Base-by-base conservation (phyloP, 208 protist species). In the Porcisia hertigi region DNA sequence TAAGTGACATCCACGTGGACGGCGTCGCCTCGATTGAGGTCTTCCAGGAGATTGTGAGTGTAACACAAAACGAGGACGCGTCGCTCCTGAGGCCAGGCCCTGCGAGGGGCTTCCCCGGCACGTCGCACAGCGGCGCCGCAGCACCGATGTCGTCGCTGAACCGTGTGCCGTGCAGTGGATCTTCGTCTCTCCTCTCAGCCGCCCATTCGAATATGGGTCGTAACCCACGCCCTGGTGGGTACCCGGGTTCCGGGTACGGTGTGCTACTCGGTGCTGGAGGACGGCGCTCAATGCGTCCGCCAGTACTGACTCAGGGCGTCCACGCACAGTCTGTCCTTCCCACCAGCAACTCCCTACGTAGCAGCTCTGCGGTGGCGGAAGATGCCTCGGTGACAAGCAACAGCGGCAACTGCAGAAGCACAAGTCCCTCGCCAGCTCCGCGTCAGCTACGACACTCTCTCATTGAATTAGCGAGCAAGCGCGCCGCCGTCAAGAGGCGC, bases 1-100 rank as follows among this genome's bases (percentile, higher is more conserved):
- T 97, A 53, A 79, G 84, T 59, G 86, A 95, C 80, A 82, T 97
- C 53, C 75, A 80, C 67, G 58, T 97, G 36, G 93, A 97, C 70
- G 93, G 91, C 14, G 88, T 94, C 55, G 87, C 86, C 54, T 92
- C 88, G 34, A 90, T 97, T 43, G 93, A 95, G 73, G 57, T 95
- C 5, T 87, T 93, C n/a, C 89, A 94, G 34, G 92, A 97, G 47
- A 71, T 94, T 45, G 88, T 81, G 52, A 75, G 80, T 69, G 73
- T 60, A 18, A 59, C 52, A 2, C 49, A 20, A 14, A 52, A 47
- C 18, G 75, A 25, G n/a, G 79, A 25, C 16, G 30, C 49, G 23
- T 39, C n/a, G 25, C n/a, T 64, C 23, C 49, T 54, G 8, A 47
- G 30, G 30, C 54, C 57, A 0, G 65, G 69, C 23, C 74, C 72